A percentile compares a stretch with the other conserved stretches of the same genome.
Evolutionary conservation across 1,284 basidiomycete species (phyloP).

Genomic region (Trametes pubescens): DNA sequence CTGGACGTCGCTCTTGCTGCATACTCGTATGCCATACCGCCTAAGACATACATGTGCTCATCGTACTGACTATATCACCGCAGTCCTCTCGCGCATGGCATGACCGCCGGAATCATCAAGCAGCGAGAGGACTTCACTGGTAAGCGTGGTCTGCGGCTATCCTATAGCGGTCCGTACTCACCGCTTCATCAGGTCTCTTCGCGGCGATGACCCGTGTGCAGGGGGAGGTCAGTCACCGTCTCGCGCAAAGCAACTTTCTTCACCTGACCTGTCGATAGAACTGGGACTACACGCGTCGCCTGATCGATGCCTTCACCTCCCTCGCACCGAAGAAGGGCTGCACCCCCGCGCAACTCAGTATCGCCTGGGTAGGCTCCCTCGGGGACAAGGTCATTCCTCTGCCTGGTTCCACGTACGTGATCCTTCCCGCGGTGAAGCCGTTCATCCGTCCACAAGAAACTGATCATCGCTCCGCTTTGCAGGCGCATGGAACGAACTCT

Average conservation of each 20-base stretch:
- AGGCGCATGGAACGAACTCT: slow-evolving; percentile 48
- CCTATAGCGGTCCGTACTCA: neutral
- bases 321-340: slow-evolving; percentile 47
- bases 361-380: slow-evolving; percentile 65
- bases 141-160: slow-evolving; percentile 1
- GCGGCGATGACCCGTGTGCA: slow-evolving; percentile 9
- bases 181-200: neutral
- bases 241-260: neutral
- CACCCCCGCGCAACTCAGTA: slow-evolving; percentile 62
- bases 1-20: slow-evolving; percentile 59
- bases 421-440: no score
- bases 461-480: neutral
- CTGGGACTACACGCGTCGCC: slow-evolving; percentile 14
- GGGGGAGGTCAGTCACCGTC: slow-evolving; percentile 17
- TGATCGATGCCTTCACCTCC: slow-evolving; percentile 14
- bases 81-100: slow-evolving; percentile 62
- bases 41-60: neutral
- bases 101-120: slow-evolving; percentile 60
- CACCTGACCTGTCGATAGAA: neutral
- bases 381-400: slow-evolving; percentile 59
- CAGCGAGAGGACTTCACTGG: slow-evolving; percentile 53
- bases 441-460: neutral
- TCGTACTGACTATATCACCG: neutral
- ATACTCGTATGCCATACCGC: slow-evolving; percentile 50
- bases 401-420: slow-evolving; percentile 56